Evolutionary conservation across 2,329 filamentous ascomycete species (phyloP).

Genomic region (Alternaria ventricosa): DNA sequence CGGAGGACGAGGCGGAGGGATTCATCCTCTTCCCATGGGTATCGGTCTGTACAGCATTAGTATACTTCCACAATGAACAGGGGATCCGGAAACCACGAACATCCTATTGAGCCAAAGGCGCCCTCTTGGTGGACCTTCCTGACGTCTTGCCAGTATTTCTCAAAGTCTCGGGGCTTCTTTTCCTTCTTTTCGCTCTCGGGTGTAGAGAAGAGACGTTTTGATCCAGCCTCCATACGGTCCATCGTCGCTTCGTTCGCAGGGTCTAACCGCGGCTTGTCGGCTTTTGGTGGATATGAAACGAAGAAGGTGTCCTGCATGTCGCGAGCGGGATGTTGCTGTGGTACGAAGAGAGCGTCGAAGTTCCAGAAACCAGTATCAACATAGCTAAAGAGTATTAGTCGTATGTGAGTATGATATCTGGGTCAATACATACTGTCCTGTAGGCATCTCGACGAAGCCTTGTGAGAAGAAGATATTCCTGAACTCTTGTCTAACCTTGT

Average conservation of each 20-base stretch:
- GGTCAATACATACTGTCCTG: conserved; percentile 64
- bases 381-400: conserved; percentile 58
- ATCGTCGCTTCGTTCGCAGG: conserved; percentile 56
- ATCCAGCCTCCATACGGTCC: conserved; percentile 57
- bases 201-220: conserved; percentile 61
- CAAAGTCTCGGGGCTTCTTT: conserved; percentile 68
- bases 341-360: conserved; percentile 95
- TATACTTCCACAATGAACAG: not conserved
- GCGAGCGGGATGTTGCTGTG: conserved; percentile 95
- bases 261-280: conserved; percentile 70
- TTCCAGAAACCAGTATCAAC: conserved; percentile 99
- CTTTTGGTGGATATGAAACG: conserved; percentile 83
- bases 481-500: conserved; percentile 96
- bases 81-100: conserved; percentile 8
- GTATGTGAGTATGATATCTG: not conserved
- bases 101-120: conserved; percentile 93
- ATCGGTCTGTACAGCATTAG: conserved; percentile 64
- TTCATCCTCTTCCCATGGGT: conserved; percentile 90
- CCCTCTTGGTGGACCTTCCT: conserved; percentile 86
- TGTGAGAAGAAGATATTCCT: conserved; percentile 99
- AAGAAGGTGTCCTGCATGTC: conserved; percentile 99
- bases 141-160: conserved; percentile 87
- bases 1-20: conserved; percentile 85
- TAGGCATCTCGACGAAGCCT: conserved; percentile 98
- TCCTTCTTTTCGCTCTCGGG: conserved; percentile 61